Conservation (phyloP, 2,329 filamentous ascomycete species). For the Fusarium sp. region DNA sequence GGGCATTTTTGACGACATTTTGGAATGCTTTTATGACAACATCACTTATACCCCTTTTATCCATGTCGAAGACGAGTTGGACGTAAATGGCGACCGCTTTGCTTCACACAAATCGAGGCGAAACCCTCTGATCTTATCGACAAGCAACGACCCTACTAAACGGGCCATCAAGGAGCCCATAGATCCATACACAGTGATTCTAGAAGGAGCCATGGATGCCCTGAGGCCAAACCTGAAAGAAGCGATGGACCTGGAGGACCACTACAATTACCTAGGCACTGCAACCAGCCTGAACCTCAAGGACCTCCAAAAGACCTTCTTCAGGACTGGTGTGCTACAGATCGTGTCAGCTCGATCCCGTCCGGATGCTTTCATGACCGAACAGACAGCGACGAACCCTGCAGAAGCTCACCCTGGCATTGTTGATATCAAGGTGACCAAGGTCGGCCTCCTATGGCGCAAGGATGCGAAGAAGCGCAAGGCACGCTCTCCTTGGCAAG, state of each 20-base stretch:
- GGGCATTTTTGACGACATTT: slow-evolving; percentile 90
- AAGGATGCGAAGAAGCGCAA: slow-evolving; percentile 96
- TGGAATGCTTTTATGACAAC: slow-evolving; percentile 98
- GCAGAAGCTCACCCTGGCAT: slow-evolving; percentile 90
- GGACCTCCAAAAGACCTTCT: slow-evolving; percentile 88
- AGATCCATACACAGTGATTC: slow-evolving; percentile 93
- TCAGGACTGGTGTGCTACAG: slow-evolving; percentile 90
- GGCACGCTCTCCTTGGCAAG: slow-evolving; percentile 95
- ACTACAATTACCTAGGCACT: slow-evolving; percentile 88
- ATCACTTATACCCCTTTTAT: slow-evolving; percentile 99
- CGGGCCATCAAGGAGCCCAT: slow-evolving; percentile 83
- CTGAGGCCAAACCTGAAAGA: slow-evolving; percentile 89
- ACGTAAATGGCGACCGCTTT: slow-evolving; percentile 80
- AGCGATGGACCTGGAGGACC: slow-evolving; percentile 91
- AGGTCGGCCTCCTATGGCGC: slow-evolving; percentile 93
- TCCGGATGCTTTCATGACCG: slow-evolving; percentile 94
- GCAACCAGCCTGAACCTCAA: slow-evolving; percentile 81
- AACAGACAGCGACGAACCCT: slow-evolving; percentile 85
- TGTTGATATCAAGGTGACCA: slow-evolving; percentile 97
- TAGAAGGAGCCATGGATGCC: slow-evolving; percentile 87
- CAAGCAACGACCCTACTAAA: slow-evolving; percentile 64
- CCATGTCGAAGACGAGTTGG: slow-evolving; percentile 92
- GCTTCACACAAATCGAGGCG: slow-evolving; percentile 78
- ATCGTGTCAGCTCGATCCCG: slow-evolving; percentile 94
- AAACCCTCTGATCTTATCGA: slow-evolving; percentile 75